A percentile compares a stretch with the other conserved stretches of the same genome.
Evolutionary conservation across 441 rosid species (phyloP).

Genomic region (Brassica hybrid): DNA sequence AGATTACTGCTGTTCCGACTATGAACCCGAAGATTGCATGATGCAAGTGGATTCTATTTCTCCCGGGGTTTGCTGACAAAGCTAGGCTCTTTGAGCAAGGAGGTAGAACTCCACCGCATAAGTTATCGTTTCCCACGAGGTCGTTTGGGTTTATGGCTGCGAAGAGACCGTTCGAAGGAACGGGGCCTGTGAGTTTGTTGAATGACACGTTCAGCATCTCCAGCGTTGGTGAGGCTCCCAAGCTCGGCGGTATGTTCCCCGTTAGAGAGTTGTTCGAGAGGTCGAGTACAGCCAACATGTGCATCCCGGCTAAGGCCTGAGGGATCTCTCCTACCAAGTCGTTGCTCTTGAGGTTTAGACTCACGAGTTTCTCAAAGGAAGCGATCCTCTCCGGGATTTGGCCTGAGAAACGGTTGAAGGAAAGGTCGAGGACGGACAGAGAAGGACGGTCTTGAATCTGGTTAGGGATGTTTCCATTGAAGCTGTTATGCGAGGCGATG

Average conservation of each 20-base stretch:
- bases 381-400: constrained; percentile 62
- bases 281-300: constrained; percentile 69
- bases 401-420: constrained; percentile 69
- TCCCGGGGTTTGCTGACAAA: constrained; percentile 31
- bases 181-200: constrained; percentile 68
- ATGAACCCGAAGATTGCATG: constrained; percentile 58
- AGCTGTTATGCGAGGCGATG: constrained; percentile 70
- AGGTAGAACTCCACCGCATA: constrained; percentile 63
- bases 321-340: constrained; percentile 59
- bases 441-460: constrained; percentile 73
- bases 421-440: constrained; percentile 68
- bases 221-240: constrained; percentile 69
- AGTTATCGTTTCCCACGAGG: constrained; percentile 64
- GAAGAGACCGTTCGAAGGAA: constrained; percentile 62
- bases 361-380: constrained; percentile 69
- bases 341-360: constrained; percentile 62
- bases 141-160: constrained; percentile 62
- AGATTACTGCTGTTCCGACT: constrained; percentile 51
- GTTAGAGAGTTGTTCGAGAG: constrained; percentile 70
- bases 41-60: constrained; percentile 53
- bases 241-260: constrained; percentile 58
- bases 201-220: constrained; percentile 73
- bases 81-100: constrained; percentile 50
- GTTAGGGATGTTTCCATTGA: constrained; percentile 62
- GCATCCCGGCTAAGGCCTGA: constrained; percentile 57